Evolutionary conservation across 345 rosid genomes (phyloP).

Genomic region (Dipteronia dyeriana): DNA sequence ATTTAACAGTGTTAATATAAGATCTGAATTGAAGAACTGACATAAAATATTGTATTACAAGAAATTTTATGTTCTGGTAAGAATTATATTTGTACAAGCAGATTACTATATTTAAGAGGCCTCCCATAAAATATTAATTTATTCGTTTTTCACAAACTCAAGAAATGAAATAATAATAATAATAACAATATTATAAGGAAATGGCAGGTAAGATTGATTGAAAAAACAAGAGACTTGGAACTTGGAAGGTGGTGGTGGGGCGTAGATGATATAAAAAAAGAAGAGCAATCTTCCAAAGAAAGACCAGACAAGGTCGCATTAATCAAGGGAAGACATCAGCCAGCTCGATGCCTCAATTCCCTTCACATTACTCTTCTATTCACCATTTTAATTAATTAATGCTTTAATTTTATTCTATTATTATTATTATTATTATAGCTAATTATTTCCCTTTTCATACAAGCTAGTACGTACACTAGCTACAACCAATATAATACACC

Average conservation of each 20-base stretch:
- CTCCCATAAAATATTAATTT: neutral
- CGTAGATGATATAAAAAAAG: neutral
- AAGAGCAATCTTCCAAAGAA: slow-evolving; percentile 19
- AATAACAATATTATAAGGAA: no score
- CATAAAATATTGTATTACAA: no score
- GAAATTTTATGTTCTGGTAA: no score
- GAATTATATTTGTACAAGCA: neutral
- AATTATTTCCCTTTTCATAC: neutral
- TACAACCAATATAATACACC: neutral
- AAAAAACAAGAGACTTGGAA: neutral
- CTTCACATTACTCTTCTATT: slow-evolving; percentile 23
- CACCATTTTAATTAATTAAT: neutral
- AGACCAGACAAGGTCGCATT: slow-evolving; percentile 37
- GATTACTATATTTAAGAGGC: neutral
- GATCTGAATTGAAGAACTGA: no score
- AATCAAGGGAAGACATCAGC: slow-evolving; percentile 41
- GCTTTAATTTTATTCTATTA: no score
- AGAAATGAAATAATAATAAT: neutral
- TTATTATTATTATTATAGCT: neutral
- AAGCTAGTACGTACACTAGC: neutral
- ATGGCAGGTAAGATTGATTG: neutral
- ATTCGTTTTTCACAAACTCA: neutral
- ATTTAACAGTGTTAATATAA: no score
- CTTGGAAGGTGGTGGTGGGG: neutral
- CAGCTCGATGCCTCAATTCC: slow-evolving; percentile 31